Evolutionary conservation across 2,329 filamentous ascomycete genomes (phyloP).

Genomic region (Diplodia mutila): DNA sequence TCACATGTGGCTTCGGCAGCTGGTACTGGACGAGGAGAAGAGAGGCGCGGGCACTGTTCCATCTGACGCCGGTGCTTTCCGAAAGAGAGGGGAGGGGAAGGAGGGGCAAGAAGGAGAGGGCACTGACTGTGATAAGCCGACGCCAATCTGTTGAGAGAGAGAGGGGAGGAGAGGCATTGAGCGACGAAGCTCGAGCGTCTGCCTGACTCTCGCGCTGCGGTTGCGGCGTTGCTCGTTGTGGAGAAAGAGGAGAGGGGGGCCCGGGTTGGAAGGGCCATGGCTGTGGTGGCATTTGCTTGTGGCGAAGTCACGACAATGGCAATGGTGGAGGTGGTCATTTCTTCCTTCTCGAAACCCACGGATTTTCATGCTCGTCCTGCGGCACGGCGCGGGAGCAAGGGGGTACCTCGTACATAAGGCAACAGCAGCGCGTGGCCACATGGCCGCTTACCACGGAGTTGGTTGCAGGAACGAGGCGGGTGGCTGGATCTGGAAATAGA

Average conservation of each 20-base stretch:
- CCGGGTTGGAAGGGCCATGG: neutral
- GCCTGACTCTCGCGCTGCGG: neutral
- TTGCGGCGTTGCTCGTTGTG: neutral
- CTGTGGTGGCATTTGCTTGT: conserved; percentile 6
- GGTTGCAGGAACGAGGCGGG: neutral
- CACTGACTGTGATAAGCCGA: neutral
- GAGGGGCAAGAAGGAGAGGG: neutral
- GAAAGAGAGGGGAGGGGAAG: neutral
- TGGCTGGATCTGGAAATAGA: neutral
- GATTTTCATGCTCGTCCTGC: neutral
- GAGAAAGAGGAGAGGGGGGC: neutral
- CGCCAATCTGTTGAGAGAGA: neutral
- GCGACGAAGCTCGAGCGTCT: neutral
- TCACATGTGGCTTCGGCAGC: neutral
- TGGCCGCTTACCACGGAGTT: neutral
- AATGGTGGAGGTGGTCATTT: neutral
- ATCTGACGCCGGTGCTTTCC: neutral
- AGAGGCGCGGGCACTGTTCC: neutral
- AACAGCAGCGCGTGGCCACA: conserved; percentile 1
- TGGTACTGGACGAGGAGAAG: neutral
- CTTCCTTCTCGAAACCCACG: neutral
- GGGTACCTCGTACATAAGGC: neutral
- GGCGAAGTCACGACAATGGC: conserved; percentile 7
- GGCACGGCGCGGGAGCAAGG: neutral
- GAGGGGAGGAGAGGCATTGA: neutral